A percentile compares a stretch with the other conserved stretches of the same genome.
phyloP scores from a whole-genome alignment of 179 eudicot genomes.

The Vitellaria paradoxa region DNA sequence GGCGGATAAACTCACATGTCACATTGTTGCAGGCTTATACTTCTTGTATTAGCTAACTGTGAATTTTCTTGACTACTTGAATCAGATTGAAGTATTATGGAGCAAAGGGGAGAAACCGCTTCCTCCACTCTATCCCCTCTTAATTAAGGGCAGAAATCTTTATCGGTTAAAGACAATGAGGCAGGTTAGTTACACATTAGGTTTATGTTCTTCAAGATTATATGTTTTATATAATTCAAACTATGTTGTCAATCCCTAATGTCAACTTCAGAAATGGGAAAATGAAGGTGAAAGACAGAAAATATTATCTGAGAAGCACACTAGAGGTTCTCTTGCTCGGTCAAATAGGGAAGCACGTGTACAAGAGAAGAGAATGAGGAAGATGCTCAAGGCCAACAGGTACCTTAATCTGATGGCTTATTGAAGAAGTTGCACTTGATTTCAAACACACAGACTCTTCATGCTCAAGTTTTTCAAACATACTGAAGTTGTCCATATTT shows the following conservation, averaged over 20 bases:
- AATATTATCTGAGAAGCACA: slow-evolving; percentile 65
- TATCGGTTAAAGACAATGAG: slow-evolving; percentile 70
- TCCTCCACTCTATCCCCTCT: slow-evolving; percentile 79
- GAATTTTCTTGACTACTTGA: slow-evolving; percentile 8
- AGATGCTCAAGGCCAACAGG: slow-evolving; percentile 35
- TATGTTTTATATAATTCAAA: not conserved
- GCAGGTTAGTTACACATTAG: slow-evolving; percentile 40
- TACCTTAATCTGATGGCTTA: slow-evolving; percentile 7
- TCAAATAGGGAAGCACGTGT: slow-evolving; percentile 61
- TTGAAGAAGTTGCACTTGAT: not conserved
- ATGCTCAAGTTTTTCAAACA: not conserved
- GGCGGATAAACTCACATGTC: no score
- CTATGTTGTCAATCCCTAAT: not conserved
- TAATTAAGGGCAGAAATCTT: slow-evolving; percentile 86
- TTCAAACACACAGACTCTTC: not conserved
- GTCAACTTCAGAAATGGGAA: slow-evolving; percentile 59
- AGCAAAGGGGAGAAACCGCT: slow-evolving; percentile 78
- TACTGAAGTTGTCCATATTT: slow-evolving; percentile 7
- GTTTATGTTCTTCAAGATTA: not conserved
- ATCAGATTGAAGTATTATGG: slow-evolving; percentile 85
- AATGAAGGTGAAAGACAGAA: slow-evolving; percentile 69
- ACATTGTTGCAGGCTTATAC: no score
- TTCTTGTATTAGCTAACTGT: not conserved
- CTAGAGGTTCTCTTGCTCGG: slow-evolving; percentile 67
- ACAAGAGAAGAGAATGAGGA: slow-evolving; percentile 40